Evolutionary conservation across 257 asterid genomes (phyloP), one percentile per base, ranked within the genome.

Genomic region (Rehmannia glutinosa): DNA sequence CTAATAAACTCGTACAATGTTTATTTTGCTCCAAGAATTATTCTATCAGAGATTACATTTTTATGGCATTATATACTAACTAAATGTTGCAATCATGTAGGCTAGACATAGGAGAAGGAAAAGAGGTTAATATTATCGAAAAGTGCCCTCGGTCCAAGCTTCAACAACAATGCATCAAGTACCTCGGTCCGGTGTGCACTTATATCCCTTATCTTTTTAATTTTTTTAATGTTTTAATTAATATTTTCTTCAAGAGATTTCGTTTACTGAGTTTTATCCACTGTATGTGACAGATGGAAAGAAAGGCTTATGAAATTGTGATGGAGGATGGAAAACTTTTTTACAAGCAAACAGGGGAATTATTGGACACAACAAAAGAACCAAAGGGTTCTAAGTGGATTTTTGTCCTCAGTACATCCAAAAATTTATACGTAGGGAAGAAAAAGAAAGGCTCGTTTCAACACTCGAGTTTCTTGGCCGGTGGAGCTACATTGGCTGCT

Each of bases 31-130:
- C n/a, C 17, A 16, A 41, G 35, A 51, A 63, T 8, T 13, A 61
- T 16, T 19, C 55, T 21, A 20, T 59, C 32, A 11, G 13, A 36
- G 33, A 36, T 9, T 36, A 38, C 23, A 4, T 1, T 20, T 53
- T 4, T 23, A 21, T 42, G 16, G 17, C n/a, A n/a, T n/a, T n/a
- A n/a, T n/a, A n/a, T n/a, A n/a, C n/a, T n/a, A n/a, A n/a, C n/a
- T 16, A 20, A 27, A 8, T 39, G 30, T 64, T 46, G n/a, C 17
- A 23, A 32, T 47, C 1, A 24, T 73, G 62, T 73, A 86, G 90
- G 93, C 78, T 87, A 2, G 90, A 86, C 64, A 61, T 87, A 3
- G 91, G 95, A 49, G 95, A 87, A 77, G 95, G 95, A 25, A 87
- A 78, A 56, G 91, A 87, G 27, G 82, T 84, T 15, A 78, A 80